Base-by-base conservation (phyloP, 495 filamentous ascomycete species). In the Neurospora sp. region DNA sequence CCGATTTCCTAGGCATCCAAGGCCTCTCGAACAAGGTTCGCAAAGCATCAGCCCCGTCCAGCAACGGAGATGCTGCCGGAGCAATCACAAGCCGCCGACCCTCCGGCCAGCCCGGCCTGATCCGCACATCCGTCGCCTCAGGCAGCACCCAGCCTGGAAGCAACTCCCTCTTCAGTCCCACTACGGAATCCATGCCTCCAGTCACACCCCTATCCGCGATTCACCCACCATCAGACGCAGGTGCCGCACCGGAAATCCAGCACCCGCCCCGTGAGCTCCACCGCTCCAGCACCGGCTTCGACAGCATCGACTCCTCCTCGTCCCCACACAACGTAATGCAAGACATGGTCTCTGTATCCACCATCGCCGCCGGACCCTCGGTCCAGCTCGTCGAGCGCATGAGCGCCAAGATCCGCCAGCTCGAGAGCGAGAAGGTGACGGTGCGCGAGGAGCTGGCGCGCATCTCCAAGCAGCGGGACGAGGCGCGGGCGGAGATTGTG, bases 351-450 rank as follows among this genome's bases (percentile, higher is more conserved):
- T 96, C 92, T 16, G 93, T 93, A 20, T 96, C 93, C 3, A 97
- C 96, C 8, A 89, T 92, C 22, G 94, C 89, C 7, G 93, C 96
- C 0, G 96, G 96, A 0, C 96, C 96, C 4, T 95, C 92, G 4
- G 95, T 99, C 3, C 96, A 98, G 80, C 87, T 99, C 0, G 94
- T 99, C 6, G 96, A 98, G 81, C 91, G 96, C 61, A 97, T 99
- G 95, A 93, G 90, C 74, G 92, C 94, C 42, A 91, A 94, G 1
- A 93, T 99, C 31, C 91, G 96, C 38, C 88, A 95, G 4, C 84
- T 99, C 0, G 96, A 98, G 78, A 93, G 90, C 73, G 96, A 98
- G 77, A 95, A 95, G 76, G 91, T 94, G 20, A 91, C 90, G 5
- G 88, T 88, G 31, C 91, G 91, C 78, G 96, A 98, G 75, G 96